These are phyloP conservation scores for Xerocomellus intermedius DNA, from an alignment of 768 basidiomycete genomes.

Conservation along the genomic window DNA sequence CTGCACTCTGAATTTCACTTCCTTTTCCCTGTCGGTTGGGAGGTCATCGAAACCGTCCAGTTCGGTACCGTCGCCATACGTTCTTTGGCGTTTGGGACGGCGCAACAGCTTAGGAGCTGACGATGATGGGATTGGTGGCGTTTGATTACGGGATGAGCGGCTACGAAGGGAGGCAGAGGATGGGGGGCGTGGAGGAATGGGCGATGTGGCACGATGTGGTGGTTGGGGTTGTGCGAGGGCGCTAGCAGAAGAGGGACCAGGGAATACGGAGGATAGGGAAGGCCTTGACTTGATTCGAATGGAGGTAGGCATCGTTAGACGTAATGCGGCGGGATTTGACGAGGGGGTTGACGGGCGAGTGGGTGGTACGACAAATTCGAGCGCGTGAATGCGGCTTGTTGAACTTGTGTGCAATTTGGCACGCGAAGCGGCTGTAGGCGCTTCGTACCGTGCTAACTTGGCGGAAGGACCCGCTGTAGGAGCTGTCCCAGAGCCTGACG, in stretches of 20 bases:
- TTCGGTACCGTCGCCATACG: slow-evolving; percentile 87
- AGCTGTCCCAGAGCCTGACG: slow-evolving; percentile 49
- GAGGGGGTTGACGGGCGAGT: slow-evolving; percentile 79
- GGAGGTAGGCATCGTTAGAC: slow-evolving; percentile 86
- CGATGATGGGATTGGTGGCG: slow-evolving; percentile 40
- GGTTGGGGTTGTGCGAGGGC: slow-evolving; percentile 33
- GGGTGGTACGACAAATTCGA: slow-evolving; percentile 71
- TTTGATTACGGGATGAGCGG: slow-evolving; percentile 27
- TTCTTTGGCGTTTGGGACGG: slow-evolving; percentile 71
- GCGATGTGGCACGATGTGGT: slow-evolving; percentile 52
- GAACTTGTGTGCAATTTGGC: slow-evolving; percentile 71
- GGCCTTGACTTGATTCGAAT: slow-evolving; percentile 73
- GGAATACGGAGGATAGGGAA: slow-evolving; percentile 75
- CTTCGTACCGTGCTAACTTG: slow-evolving; percentile 60
- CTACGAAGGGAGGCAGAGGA: slow-evolving; percentile 50
- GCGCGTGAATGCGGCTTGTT: slow-evolving; percentile 53
- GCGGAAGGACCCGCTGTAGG: slow-evolving; percentile 33
- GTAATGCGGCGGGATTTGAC: slow-evolving; percentile 70
- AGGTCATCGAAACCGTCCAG: slow-evolving; percentile 87
- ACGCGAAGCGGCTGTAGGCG: slow-evolving; percentile 78
- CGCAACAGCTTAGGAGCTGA: slow-evolving; percentile 65
- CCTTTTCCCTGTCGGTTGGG: slow-evolving; percentile 80
- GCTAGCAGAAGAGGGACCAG: slow-evolving; percentile 38
- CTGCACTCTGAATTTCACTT: slow-evolving; percentile 70
- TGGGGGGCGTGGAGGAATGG: slow-evolving; percentile 57